Evolutionary conservation across 306 rosid genomes (phyloP), one percentile per base, ranked within the genome.

Genomic region (Calophaca sinica): DNA sequence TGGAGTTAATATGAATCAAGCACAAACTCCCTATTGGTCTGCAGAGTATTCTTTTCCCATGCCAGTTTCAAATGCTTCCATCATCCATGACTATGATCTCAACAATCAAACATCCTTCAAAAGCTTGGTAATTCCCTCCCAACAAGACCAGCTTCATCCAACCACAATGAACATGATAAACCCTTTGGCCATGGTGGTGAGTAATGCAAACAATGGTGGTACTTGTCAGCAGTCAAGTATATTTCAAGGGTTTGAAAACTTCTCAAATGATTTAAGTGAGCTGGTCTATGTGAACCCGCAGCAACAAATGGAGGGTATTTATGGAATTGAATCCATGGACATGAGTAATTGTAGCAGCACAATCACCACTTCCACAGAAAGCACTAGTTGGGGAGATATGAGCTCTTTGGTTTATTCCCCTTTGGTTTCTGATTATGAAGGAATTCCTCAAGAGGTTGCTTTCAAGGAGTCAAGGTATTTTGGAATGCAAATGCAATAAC

Each of bases 381-480:
- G 93, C 67, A 82, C 72, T 14, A 84, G 88, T 41, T 90, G 94
- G 96, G 96, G 90, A 52, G 96, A 89, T 67, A 86, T 83, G 70
- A 85, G 61, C 69, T 85, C 97, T 65, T 62, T 84, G 76, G 87
- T 83, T 78, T 78, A 80, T 76, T 83, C 91, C 14, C 83, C 85
- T 73, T 59, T 87, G 84, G 84, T 87, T 77, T 87, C 96, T 73
- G 88, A 84, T n/a, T 87, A 76, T 58, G 88, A 86, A 68, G 83
- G 72, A 74, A 33, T 74, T 61, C 86, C 68, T 50, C 79, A 61
- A 46, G 87, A 80, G 81, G 52, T 73, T 72, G 81, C 81, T 80
- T 87, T 84, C 53, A 77, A 85, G 3, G 86, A 89, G 8, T 81
- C 90, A 44, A 82, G 59, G 60, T 84, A 84, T 71, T 87, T 83